Evolutionary conservation across 2,329 filamentous ascomycete genomes (phyloP).

Genomic region (Sporothrix inflata): DNA sequence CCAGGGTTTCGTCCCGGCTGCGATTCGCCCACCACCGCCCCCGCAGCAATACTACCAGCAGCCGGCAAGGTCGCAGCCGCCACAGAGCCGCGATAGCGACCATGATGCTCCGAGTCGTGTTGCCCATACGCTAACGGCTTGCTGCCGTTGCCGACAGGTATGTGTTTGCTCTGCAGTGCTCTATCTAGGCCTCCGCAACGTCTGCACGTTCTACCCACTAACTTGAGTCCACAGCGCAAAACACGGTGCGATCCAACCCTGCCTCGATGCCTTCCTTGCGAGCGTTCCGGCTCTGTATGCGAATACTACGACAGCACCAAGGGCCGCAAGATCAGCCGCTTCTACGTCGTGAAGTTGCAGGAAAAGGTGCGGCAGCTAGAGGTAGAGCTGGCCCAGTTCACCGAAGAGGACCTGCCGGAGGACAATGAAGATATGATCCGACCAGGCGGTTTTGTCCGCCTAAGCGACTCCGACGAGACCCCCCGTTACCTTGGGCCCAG

Average conservation of each 20-base stretch:
- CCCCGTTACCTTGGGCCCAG: conserved; percentile 89
- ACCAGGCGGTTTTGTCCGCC: conserved; percentile 80
- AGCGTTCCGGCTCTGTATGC: conserved; percentile 86
- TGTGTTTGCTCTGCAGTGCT: conserved; percentile 41
- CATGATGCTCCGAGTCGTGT: conserved; percentile 62
- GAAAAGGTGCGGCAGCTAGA: conserved; percentile 83
- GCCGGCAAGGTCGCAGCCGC: conserved; percentile 12
- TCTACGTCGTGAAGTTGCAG: conserved; percentile 90
- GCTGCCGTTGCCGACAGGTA: conserved; percentile 79
- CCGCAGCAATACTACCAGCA: conserved; percentile 38
- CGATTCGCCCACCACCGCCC: conserved; percentile 45
- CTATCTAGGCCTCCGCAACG: no score
- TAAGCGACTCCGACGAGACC: conserved; percentile 82
- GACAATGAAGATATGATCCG: conserved; percentile 85
- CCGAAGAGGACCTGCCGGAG: conserved; percentile 73
- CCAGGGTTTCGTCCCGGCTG: conserved; percentile 56
- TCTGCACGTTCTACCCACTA: not conserved
- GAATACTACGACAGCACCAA: conserved; percentile 94
- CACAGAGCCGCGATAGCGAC: conserved; percentile 28
- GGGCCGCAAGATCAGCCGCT: conserved; percentile 81
- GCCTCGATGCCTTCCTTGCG: conserved; percentile 88
- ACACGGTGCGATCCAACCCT: conserved; percentile 93
- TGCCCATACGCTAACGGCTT: conserved; percentile 78
- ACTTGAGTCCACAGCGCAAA: conserved; percentile 72
- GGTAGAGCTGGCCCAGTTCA: conserved; percentile 76